These are phyloP conservation scores for Sinapis alba DNA, from an alignment of 441 rosid species.

Conservation along the genomic window DNA sequence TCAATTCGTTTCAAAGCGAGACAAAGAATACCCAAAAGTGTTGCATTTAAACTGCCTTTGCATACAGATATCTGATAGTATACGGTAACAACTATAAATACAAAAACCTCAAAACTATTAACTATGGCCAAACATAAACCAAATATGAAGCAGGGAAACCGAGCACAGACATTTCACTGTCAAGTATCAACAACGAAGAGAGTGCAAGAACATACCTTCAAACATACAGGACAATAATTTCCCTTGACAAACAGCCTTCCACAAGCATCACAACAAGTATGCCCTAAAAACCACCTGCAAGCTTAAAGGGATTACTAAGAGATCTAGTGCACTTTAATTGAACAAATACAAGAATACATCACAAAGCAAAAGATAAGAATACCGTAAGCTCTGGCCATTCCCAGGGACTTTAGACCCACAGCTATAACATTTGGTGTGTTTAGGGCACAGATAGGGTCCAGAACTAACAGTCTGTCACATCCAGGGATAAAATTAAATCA, in stretches of 20 bases:
- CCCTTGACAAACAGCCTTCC: conserved; percentile 99
- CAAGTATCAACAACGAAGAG: background rate
- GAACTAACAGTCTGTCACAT: conserved; percentile 82
- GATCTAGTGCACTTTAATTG: background rate
- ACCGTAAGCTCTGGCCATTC: conserved; percentile 98
- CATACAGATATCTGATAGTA: conserved; percentile 4
- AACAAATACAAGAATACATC: background rate
- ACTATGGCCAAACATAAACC: background rate
- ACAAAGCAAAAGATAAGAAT: conserved; percentile 18
- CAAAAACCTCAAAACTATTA: conserved; percentile 10
- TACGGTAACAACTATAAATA: conserved; percentile 11
- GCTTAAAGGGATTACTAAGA: conserved; percentile 30
- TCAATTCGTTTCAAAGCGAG: background rate
- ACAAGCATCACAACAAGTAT: conserved; percentile 99
- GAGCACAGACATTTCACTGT: background rate
- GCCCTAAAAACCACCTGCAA: conserved; percentile 96
- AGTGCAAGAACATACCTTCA: conserved; percentile 66
- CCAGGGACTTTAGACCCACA: conserved; percentile 97
- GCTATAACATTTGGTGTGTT: conserved; percentile 96
- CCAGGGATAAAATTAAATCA: conserved; percentile 32
- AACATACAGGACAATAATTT: conserved; percentile 96
- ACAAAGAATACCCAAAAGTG: conserved; percentile 7
- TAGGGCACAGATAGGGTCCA: conserved; percentile 96
- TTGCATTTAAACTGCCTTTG: background rate
- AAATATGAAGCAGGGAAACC: conserved; percentile 7